Evolutionary conservation across 352 stramenopile species (phyloP).

Genomic region (Globisporangium okanoganense): DNA sequence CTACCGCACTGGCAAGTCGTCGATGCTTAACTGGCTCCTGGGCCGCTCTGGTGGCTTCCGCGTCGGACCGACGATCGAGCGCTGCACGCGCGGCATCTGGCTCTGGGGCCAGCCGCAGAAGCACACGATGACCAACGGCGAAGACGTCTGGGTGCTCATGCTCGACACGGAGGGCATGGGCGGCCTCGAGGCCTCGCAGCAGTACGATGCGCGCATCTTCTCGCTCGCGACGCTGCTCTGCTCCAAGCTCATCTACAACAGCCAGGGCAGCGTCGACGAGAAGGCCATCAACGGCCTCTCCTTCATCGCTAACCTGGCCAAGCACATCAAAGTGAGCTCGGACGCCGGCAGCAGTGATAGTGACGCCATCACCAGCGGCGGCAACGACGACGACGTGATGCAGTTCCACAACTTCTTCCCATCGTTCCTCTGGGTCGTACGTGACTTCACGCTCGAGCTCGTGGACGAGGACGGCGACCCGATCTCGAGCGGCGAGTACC

Average conservation of each 20-base stretch:
- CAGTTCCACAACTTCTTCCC: constrained; percentile 86
- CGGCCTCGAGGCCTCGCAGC: constrained; percentile 74
- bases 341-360: constrained; percentile 21
- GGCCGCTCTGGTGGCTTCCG: constrained; percentile 66
- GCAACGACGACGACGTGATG: constrained; percentile 52
- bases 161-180: constrained; percentile 87
- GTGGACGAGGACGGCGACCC: constrained; percentile 80
- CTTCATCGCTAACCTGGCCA: constrained; percentile 86
- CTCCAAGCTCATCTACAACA: constrained; percentile 89
- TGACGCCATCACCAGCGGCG: not conserved
- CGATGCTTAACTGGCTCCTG: constrained; percentile 86
- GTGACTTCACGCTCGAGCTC: constrained; percentile 86
- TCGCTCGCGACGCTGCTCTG: constrained; percentile 80
- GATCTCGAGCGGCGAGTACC: constrained; percentile 78
- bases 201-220: constrained; percentile 88
- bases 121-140: constrained; percentile 54
- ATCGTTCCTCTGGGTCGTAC: constrained; percentile 86
- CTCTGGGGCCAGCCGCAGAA: constrained; percentile 72
- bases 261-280: constrained; percentile 79
- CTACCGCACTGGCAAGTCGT: constrained; percentile 87
- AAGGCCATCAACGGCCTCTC: constrained; percentile 80
- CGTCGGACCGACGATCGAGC: constrained; percentile 77
- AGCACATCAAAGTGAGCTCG: constrained; percentile 77
- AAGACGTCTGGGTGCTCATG: constrained; percentile 78
- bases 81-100: constrained; percentile 86